phyloP scores from a whole-genome alignment of 2,329 filamentous ascomycete genomes.

The Neonectria ditissima region DNA sequence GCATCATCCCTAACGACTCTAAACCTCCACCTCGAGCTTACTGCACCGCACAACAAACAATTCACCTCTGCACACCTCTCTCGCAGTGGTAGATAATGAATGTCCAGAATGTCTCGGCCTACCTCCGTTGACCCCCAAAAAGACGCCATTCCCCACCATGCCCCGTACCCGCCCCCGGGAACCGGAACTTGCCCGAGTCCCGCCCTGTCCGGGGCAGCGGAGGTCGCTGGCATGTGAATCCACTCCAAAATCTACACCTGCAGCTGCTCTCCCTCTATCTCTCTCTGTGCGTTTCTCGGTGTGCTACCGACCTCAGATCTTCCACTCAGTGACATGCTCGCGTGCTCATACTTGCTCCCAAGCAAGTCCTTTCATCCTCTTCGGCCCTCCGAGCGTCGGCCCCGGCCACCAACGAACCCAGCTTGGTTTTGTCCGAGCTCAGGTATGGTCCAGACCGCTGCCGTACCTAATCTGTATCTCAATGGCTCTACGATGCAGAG shows the following conservation, averaged over 20 bases:
- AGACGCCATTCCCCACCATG: constrained; percentile 18
- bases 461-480: background rate
- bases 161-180: constrained; percentile 32
- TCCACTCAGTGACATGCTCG: background rate
- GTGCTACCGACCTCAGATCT: background rate
- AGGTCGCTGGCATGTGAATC: constrained; percentile 49
- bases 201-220: constrained; percentile 46
- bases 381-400: constrained; percentile 9
- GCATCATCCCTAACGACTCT: too few species aligned
- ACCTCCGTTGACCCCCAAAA: constrained; percentile 36
- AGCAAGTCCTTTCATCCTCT: background rate
- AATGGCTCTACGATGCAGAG: background rate
- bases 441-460: background rate
- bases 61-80: background rate
- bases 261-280: background rate
- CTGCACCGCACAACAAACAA: background rate
- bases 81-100: background rate
- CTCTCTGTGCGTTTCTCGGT: background rate
- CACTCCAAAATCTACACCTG: constrained; percentile 11
- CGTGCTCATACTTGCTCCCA: background rate
- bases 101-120: constrained; percentile 35
- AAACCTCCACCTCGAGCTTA: background rate
- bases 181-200: constrained; percentile 45
- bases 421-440: background rate
- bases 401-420: constrained; percentile 3